Conservation (phyloP, 1,284 basidiomycete species). For the Sporisorium scitamineum region DNA sequence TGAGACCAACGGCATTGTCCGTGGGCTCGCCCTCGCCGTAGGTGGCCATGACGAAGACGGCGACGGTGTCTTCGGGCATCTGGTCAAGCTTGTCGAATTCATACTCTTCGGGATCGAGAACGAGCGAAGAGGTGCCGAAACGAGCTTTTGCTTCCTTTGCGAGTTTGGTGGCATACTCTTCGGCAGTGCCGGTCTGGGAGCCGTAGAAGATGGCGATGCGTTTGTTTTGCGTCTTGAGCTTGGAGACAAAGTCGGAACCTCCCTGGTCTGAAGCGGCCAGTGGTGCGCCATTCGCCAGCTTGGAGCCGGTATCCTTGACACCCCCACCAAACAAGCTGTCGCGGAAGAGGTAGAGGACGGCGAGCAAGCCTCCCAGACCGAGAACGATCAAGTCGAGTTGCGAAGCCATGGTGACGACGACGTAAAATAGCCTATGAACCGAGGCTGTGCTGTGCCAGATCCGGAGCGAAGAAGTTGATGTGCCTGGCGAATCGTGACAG, state of each 20-base stretch:
- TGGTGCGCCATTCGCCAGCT: constrained; percentile 51
- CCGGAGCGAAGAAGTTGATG: neutral
- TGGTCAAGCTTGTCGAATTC: constrained; percentile 96
- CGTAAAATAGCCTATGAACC: neutral
- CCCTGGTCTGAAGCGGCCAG: constrained; percentile 26
- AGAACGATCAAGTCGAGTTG: constrained; percentile 55
- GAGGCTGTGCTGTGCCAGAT: neutral
- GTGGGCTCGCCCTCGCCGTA: constrained; percentile 99
- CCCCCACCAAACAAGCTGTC: constrained; percentile 48
- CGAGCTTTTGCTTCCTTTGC: constrained; percentile 68
- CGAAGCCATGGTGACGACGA: constrained; percentile 39
- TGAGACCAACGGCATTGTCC: constrained; percentile 94
- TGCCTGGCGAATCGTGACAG: neutral
- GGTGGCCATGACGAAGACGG: constrained; percentile 95
- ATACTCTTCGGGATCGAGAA: constrained; percentile 73
- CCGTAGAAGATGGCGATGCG: constrained; percentile 68
- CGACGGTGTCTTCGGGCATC: constrained; percentile 85
- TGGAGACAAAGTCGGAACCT: constrained; percentile 56
- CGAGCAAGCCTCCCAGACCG: constrained; percentile 51
- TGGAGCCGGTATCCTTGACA: constrained; percentile 46
- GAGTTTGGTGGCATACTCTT: constrained; percentile 68
- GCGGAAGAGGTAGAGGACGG: constrained; percentile 62
- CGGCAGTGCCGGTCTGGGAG: constrained; percentile 68
- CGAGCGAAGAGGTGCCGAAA: constrained; percentile 67
- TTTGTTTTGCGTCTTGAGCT: constrained; percentile 64